Base-by-base conservation (phyloP, 2,329 filamentous ascomycete species). In the Cryphonectria radicalis region DNA sequence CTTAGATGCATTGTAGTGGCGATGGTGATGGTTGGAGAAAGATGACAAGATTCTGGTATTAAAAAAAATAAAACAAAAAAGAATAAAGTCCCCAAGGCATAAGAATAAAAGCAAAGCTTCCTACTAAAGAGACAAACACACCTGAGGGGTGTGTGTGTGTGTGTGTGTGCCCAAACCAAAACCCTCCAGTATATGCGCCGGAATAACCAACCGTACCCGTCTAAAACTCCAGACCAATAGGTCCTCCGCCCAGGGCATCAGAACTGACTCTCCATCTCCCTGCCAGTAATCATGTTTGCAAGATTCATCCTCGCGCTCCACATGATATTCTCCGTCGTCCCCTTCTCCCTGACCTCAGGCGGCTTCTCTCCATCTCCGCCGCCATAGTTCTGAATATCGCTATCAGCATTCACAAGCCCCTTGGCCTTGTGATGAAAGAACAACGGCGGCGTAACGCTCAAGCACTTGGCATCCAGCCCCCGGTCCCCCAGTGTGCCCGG, bases 251-350 rank as follows among this genome's bases (percentile, higher is more conserved):
- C 28, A n/a, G 22, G 37, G 37, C 5, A 64, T 71, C 40, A 73
- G 57, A 63, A 79, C 67, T 78, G 76, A 60, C 72, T 78, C 63
- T 79, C 76, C 77, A 79, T 78, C 25, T 67, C 70, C 43, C 73
- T 71, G 6, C 75, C 77, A 62, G 76, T 69, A 40, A 81, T 75
- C 74, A 80, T 73, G 55, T 80, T 78, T 68, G 73, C 73, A 8
- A 81, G 71, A 66, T 81, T 81, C 70, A 79, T 74, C 66, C 78
- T 77, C 59, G 78, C 77, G 67, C 79, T 80, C 77, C 76, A 79
- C 65, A 80, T 75, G 50, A 81, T 79, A 46, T 79, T 79, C 70
- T 80, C 78, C 3, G 78, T 80, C n/a, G 67, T 73, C 0, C 77
- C 79, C 63, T 78, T 80, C 67, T 80, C 75, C 17, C 77, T 73